phyloP scores from a whole-genome alignment of 306 rosid genomes.

The Elaeagnus macrophylla region DNA sequence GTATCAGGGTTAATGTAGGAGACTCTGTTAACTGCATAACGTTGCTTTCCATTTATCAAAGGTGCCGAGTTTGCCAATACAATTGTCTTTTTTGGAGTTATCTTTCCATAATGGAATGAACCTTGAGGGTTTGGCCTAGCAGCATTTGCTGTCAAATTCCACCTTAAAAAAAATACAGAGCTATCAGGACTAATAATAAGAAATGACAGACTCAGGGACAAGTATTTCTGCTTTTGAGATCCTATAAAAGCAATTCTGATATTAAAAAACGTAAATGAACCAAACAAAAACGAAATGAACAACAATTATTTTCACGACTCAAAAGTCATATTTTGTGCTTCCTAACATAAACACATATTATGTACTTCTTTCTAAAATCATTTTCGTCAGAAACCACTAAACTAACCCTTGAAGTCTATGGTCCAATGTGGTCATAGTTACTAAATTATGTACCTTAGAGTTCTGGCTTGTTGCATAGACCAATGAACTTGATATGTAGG shows the following conservation, averaged over 20 bases:
- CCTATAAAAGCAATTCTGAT: too few relatives aligned
- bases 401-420: too few relatives aligned
- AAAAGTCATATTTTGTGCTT: too few relatives aligned
- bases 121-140: constrained; percentile 99
- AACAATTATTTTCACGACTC: too few relatives aligned
- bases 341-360: too few relatives aligned
- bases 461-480: constrained; percentile 89
- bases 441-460: constrained; percentile 44
- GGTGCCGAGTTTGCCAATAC: constrained; percentile 69
- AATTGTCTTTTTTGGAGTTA: constrained; percentile 49
- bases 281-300: background rate
- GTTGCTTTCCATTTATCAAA: constrained; percentile 65
- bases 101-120: constrained; percentile 83
- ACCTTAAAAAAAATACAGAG: constrained; percentile 37
- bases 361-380: too few relatives aligned
- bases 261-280: background rate
- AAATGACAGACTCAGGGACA: too few relatives aligned
- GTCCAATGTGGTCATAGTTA: background rate
- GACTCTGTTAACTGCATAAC: constrained; percentile 65
- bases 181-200: background rate
- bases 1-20: constrained; percentile 75
- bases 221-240: too few relatives aligned
- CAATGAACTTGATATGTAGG: constrained; percentile 48
- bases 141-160: constrained; percentile 96
- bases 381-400: too few relatives aligned